phyloP scores from a whole-genome alignment of 2,329 filamentous ascomycete genomes.

The Chaetothyriales sp. region DNA sequence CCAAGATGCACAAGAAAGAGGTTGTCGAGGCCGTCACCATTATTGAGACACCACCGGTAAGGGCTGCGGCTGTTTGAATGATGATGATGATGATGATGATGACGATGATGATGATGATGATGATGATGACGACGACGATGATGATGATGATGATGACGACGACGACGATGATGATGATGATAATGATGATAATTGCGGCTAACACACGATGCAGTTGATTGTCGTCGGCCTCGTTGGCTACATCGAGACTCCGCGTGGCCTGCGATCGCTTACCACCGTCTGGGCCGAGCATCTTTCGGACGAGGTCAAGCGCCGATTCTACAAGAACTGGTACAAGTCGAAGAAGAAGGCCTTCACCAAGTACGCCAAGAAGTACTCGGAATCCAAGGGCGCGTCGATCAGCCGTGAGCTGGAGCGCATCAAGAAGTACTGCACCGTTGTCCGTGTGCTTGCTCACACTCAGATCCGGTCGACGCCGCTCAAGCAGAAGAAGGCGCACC shows the following conservation, averaged over 20 bases:
- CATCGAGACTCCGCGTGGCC: conserved; percentile 98
- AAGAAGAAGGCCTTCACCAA: conserved; percentile 99
- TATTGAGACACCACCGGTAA: conserved; percentile 90
- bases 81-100: too few relatives aligned
- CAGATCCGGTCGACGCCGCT: conserved; percentile 98
- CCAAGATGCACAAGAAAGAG: conserved; percentile 99
- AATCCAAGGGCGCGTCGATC: conserved; percentile 78
- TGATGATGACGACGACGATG: too few relatives aligned
- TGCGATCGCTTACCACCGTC: conserved; percentile 97
- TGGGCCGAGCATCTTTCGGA: conserved; percentile 99
- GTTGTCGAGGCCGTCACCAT: conserved; percentile 77
- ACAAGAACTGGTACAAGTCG: conserved; percentile 99
- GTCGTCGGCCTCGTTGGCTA: conserved; percentile 99
- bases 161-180: too few relatives aligned
- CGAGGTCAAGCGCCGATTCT: conserved; percentile 98
- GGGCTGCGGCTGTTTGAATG: conserved; percentile 44
- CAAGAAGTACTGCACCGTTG: conserved; percentile 99
- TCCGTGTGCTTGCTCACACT: conserved; percentile 97
- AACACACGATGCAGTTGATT: conserved; percentile 61
- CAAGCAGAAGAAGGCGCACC: conserved; percentile 99
- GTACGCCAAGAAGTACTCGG: conserved; percentile 99
- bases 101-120: too few relatives aligned
- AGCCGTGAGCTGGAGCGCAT: conserved; percentile 98
- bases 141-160: too few relatives aligned
- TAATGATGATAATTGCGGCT: too few relatives aligned